Percentiles rank a stretch among this genome's conserved stretches.
These are phyloP conservation scores for Colletotrichum sidae DNA, from an alignment of 2,329 filamentous ascomycete genomes.

Conservation along the genomic window DNA sequence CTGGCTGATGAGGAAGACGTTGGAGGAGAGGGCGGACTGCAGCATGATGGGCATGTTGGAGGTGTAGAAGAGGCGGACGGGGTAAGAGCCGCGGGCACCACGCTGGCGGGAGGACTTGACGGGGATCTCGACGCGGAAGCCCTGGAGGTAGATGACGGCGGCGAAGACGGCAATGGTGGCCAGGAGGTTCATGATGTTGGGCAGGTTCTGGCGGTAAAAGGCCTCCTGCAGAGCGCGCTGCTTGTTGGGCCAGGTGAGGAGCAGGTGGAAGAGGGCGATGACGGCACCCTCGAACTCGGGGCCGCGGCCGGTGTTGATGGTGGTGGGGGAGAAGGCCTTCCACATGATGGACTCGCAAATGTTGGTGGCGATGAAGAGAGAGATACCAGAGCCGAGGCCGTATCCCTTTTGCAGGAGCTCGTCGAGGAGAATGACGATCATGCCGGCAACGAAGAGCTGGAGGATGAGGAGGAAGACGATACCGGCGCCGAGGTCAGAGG, in stretches of 20 bases:
- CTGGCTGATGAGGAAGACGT: slow-evolving; percentile 98
- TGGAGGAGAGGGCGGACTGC: slow-evolving; percentile 97
- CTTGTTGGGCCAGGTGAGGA: slow-evolving; percentile 99
- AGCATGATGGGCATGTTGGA: slow-evolving; percentile 99
- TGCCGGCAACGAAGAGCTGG: slow-evolving; percentile 95
- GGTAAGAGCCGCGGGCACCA: slow-evolving; percentile 97
- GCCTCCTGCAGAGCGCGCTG: slow-evolving; percentile 97
- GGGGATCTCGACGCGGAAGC: slow-evolving; percentile 99
- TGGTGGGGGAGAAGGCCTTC: slow-evolving; percentile 99
- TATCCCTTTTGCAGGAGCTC: slow-evolving; percentile 99
- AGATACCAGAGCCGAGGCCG: slow-evolving; percentile 97
- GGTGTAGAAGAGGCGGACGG: slow-evolving; percentile 99
- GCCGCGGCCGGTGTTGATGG: slow-evolving; percentile 98
- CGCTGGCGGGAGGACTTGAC: slow-evolving; percentile 99
- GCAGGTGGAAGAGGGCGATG: slow-evolving; percentile 96
- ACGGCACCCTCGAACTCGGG: slow-evolving; percentile 99
- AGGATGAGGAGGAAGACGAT: slow-evolving; percentile 98
- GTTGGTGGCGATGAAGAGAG: slow-evolving; percentile 99
- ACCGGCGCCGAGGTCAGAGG: slow-evolving; percentile 95
- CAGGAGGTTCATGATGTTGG: slow-evolving; percentile 99
- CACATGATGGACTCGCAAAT: slow-evolving; percentile 99
- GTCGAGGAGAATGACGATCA: slow-evolving; percentile 99
- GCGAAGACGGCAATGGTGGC: slow-evolving; percentile 94
- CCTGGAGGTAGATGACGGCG: slow-evolving; percentile 98
- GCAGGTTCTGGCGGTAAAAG: slow-evolving; percentile 99